Evolutionary conservation across 495 filamentous ascomycete genomes (phyloP).

Genomic region (Poronia punctata): DNA sequence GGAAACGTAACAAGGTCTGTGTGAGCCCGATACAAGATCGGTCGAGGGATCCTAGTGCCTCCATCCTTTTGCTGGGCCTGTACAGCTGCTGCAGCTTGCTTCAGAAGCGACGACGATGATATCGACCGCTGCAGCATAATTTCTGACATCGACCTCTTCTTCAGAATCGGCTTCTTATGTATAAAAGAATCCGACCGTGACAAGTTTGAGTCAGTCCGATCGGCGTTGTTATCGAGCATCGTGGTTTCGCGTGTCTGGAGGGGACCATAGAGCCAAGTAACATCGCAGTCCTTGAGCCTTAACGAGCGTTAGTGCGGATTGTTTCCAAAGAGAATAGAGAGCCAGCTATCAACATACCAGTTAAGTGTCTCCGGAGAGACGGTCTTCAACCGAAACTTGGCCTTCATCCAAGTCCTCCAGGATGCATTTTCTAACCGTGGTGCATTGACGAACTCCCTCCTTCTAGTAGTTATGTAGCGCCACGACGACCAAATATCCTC

Average conservation of each 20-base stretch:
- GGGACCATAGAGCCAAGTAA: constrained; percentile 96
- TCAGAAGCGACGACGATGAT: constrained; percentile 82
- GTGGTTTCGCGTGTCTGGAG: constrained; percentile 59
- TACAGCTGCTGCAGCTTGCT: constrained; percentile 87
- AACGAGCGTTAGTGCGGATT: constrained; percentile 12
- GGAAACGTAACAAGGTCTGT: constrained; percentile 61
- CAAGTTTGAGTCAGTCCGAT: constrained; percentile 42
- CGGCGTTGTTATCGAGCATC: constrained; percentile 45
- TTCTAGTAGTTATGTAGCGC: constrained; percentile 78
- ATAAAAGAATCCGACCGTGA: constrained; percentile 78
- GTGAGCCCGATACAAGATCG: constrained; percentile 45
- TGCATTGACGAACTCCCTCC: constrained; percentile 70
- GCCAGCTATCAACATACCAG: constrained; percentile 52
- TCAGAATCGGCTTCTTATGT: constrained; percentile 85
- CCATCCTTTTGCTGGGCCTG: constrained; percentile 75
- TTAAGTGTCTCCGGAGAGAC: constrained; percentile 84
- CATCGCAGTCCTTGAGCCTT: constrained; percentile 95
- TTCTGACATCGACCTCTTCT: constrained; percentile 94
- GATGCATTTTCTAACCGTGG: constrained; percentile 90
- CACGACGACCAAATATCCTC: constrained; percentile 98
- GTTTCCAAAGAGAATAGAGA: constrained; percentile 1
- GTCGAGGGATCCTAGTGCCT: constrained; percentile 28
- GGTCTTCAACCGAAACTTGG: constrained; percentile 76
- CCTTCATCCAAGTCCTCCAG: constrained; percentile 96
- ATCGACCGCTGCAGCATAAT: constrained; percentile 87